Evolutionary conservation across 1,139 yeast species (phyloP).

Genomic region (Blastobotrys capitulatus): DNA sequence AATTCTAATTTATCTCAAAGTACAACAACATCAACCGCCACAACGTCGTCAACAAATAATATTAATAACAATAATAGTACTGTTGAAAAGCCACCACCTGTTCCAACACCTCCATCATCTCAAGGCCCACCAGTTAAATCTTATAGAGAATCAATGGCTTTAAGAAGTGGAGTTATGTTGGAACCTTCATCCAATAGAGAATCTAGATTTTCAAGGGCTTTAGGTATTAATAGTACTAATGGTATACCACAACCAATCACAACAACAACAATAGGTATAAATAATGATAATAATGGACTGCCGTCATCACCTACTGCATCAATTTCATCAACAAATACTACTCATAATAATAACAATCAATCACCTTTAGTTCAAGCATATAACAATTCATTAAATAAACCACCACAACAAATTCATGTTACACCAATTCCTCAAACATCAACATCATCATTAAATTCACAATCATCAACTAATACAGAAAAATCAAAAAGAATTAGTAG

Average conservation of each 20-base stretch:
- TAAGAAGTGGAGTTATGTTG: conserved; percentile 6
- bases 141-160: conserved; percentile 14
- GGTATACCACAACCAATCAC: not conserved
- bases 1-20: not conserved
- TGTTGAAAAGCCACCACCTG: not conserved
- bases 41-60: not conserved
- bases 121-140: conserved; percentile 15
- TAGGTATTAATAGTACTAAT: conserved; percentile 1
- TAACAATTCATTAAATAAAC: not conserved
- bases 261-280: not conserved
- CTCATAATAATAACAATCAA: not conserved
- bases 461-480: not conserved
- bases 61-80: not conserved
- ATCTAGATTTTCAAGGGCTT: conserved; percentile 8
- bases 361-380: not conserved
- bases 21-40: not conserved
- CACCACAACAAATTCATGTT: not conserved
- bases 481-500: conserved; percentile 15
- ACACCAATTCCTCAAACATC: not conserved
- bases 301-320: too few relatives aligned
- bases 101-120: conserved; percentile 7
- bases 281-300: too few relatives aligned
- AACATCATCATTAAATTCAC: not conserved
- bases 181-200: conserved; percentile 5
- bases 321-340: not conserved